Percentiles rank a stretch among this genome's conserved stretches.
Evolutionary conservation across 2,329 filamentous ascomycete species (phyloP).

Genomic region (Talaromyces sp.): DNA sequence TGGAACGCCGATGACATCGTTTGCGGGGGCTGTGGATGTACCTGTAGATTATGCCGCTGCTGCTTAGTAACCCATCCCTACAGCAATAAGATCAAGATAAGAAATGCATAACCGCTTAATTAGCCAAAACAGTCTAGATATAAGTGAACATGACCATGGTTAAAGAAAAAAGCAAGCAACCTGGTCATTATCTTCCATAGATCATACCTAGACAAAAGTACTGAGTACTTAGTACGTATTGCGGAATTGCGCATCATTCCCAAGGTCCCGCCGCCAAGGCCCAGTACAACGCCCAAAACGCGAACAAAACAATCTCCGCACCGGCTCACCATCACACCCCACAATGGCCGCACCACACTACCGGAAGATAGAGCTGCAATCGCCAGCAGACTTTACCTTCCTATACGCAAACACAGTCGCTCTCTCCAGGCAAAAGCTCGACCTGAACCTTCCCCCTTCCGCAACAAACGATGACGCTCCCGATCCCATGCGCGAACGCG

Average conservation of each 20-base stretch:
- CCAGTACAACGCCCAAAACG: constrained; percentile 8
- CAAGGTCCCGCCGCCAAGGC: constrained; percentile 17
- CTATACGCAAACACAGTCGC: constrained; percentile 50
- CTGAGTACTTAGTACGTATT: no score
- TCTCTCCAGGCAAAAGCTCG: constrained; percentile 51
- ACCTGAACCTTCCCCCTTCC: constrained; percentile 51
- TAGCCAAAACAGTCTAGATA: no score
- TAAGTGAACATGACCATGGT: no score
- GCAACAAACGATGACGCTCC: constrained; percentile 40
- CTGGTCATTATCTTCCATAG: no score
- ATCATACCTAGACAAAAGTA: no score
- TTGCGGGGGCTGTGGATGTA: constrained; percentile 20
- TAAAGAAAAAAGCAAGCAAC: no score
- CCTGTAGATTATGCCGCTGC: no score
- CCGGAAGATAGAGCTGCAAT: constrained; percentile 56
- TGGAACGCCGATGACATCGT: constrained; percentile 28
- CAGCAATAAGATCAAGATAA: no score
- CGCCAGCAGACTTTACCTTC: constrained; percentile 52
- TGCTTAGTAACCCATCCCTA: no score
- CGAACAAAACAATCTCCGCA: constrained; percentile 11
- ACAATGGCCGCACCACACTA: constrained; percentile 42
- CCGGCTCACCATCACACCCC: background rate
- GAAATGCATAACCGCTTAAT: no score
- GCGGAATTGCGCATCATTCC: no score
- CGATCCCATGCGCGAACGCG: constrained; percentile 49